These are phyloP conservation scores for Oryza glaberrima DNA, from an alignment of 176 grass and related monocot genomes.

Conservation along the genomic window DNA sequence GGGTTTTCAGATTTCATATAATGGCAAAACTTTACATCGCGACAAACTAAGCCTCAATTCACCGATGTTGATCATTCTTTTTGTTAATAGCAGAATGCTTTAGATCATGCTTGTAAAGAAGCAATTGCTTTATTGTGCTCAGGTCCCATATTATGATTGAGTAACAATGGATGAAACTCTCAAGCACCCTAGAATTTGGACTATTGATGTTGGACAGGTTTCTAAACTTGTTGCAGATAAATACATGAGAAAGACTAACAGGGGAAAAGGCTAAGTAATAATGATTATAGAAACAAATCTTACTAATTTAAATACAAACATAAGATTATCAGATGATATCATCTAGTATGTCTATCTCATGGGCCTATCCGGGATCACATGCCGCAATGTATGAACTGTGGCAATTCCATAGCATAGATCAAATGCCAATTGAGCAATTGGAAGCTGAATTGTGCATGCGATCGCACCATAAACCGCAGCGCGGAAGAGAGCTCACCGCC, in stretches of 20 bases:
- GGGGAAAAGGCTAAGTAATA: not conserved
- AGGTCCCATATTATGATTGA: not conserved
- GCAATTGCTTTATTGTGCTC: not conserved
- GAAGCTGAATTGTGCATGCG: slow-evolving; percentile 2
- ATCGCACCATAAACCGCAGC: not conserved
- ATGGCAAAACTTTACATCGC: not conserved
- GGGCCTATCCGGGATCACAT: not conserved
- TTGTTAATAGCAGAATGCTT: not conserved
- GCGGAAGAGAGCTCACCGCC: slow-evolving; percentile 24
- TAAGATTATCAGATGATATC: not conserved
- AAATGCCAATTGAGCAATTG: not conserved
- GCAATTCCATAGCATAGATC: not conserved
- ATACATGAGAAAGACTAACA: not conserved
- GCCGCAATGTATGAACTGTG: not conserved
- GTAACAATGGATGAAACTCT: not conserved
- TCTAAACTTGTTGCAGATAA: slow-evolving; percentile 33
- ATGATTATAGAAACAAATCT: not conserved
- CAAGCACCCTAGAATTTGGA: not conserved
- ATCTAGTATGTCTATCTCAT: not conserved
- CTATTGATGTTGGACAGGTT: not conserved
- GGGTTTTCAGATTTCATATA: not conserved
- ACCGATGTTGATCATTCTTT: not conserved
- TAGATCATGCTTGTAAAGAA: not conserved
- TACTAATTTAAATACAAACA: not conserved
- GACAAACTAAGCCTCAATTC: slow-evolving; percentile 5